A percentile compares a stretch with the other conserved stretches of the same genome.
phyloP scores from a whole-genome alignment of 202 grass and related monocot species.

The Bolboschoenoplectus hybrid region DNA sequence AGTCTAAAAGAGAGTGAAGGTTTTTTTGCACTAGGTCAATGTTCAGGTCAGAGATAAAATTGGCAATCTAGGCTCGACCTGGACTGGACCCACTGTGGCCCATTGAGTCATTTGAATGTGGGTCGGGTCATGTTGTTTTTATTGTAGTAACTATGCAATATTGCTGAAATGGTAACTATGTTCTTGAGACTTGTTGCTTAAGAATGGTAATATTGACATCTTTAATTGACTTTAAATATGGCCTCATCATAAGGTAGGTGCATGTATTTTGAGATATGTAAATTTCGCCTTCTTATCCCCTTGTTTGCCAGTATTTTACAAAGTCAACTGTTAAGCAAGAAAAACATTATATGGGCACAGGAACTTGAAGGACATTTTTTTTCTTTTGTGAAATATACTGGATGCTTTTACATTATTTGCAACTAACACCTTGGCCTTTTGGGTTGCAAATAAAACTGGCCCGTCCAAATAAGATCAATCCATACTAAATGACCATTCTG shows the following conservation, averaged over 20 bases:
- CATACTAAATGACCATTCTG: neutral
- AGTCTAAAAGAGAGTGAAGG: neutral
- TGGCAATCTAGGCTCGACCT: neutral
- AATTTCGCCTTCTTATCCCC: neutral
- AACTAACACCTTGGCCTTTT: neutral
- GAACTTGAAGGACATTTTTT: neutral
- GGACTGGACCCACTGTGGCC: neutral
- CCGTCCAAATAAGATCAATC: neutral
- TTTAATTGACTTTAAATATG: neutral
- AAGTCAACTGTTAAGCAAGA: neutral
- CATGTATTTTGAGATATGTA: neutral
- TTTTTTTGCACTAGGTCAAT: neutral
- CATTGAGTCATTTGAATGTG: neutral
- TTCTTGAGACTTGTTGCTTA: neutral
- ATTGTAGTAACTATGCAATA: neutral
- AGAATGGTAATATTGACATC: neutral
- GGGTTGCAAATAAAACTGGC: neutral
- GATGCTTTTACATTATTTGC: neutral
- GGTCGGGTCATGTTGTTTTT: constrained; percentile 1
- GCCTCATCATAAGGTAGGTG: neutral
- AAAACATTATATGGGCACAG: neutral
- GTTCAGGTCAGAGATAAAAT: neutral
- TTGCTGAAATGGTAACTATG: neutral
- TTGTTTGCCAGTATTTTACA: neutral
- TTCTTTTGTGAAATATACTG: neutral